Evolutionary conservation across 768 basidiomycete species (phyloP).

Genomic region (Russula abietina): DNA sequence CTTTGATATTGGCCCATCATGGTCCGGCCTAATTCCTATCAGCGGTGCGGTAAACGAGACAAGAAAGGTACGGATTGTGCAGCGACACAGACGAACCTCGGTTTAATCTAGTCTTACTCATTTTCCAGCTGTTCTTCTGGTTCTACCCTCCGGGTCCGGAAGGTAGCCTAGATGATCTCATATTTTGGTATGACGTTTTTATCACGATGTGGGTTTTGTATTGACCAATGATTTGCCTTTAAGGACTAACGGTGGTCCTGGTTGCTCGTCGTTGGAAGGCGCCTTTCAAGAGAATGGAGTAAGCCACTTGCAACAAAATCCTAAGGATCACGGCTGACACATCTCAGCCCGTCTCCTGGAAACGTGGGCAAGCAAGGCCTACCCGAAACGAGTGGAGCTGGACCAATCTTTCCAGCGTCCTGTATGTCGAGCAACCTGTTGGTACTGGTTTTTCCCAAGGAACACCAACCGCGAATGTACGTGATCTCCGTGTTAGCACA

Average conservation of each 20-base stretch:
- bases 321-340: background rate
- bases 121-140: slow-evolving; percentile 85
- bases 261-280: slow-evolving; percentile 70
- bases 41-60: slow-evolving; percentile 54
- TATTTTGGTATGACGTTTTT: slow-evolving; percentile 56
- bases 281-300: slow-evolving; percentile 72
- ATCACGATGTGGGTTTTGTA: background rate
- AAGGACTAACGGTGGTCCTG: slow-evolving; percentile 79
- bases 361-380: slow-evolving; percentile 53
- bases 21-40: slow-evolving; percentile 70
- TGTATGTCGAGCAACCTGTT: slow-evolving; percentile 76
- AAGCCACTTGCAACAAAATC: slow-evolving; percentile 27
- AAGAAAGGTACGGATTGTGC: slow-evolving; percentile 44
- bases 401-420: slow-evolving; percentile 71
- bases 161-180: slow-evolving; percentile 67
- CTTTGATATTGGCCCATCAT: slow-evolving; percentile 71
- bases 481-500: background rate
- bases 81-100: background rate
- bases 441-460: slow-evolving; percentile 77
- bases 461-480: slow-evolving; percentile 46
- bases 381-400: slow-evolving; percentile 64
- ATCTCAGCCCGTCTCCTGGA: slow-evolving; percentile 58
- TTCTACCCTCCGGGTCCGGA: slow-evolving; percentile 74
- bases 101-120: slow-evolving; percentile 28
- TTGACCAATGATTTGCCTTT: background rate